Evolutionary conservation across 768 basidiomycete species (phyloP), one percentile per base, ranked within the genome.

Genomic region (Boletus eberwhitei): DNA sequence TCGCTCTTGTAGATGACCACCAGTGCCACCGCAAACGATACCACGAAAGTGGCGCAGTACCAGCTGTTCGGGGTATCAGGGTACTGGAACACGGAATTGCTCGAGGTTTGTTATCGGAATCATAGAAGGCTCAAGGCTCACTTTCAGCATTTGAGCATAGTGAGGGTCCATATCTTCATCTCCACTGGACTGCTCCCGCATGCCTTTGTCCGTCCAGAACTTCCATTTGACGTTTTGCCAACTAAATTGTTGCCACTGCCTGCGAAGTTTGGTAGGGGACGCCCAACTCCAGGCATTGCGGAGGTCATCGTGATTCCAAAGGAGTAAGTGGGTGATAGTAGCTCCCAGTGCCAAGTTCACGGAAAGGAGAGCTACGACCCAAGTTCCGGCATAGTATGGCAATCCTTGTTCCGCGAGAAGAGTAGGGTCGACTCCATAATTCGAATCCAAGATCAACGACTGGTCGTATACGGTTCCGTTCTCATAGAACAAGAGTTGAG

Each of bases 221-320:
- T 71, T 74, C 61, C 64, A 69, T 55, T 79, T 71, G 38, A 78
- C 73, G 43, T 66, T 67, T 11, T 60, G 35, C 66, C 60, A 74
- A 13, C 29, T 54, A 26, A 55, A 48, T 11, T 53, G 50, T 45
- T 51, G 38, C 62, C 73, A 72, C 35, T 52, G 37, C 32, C 67
- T 69, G 22, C 21, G 32, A 51, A 69, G n/a, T 6, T 56, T 47
- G 13, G 73, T 64, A 2, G 75, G 75, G 0, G 67, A 63, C 55
- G 74, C 58, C 81, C 81, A 82, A 32, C 51, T 60, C 79, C 81
- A 82, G 9, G 77, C 74, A 5, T 64, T 62, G 31, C 71, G 57
- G 36, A 84, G 71, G 45, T 82, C 79, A 42, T 78, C 73, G 1
- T 74, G 75, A 50, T 84, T 80, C 82, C 81, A 84, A 1, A 84